Conservation (phyloP, 306 rosid species). For the Vigna mungo region DNA sequence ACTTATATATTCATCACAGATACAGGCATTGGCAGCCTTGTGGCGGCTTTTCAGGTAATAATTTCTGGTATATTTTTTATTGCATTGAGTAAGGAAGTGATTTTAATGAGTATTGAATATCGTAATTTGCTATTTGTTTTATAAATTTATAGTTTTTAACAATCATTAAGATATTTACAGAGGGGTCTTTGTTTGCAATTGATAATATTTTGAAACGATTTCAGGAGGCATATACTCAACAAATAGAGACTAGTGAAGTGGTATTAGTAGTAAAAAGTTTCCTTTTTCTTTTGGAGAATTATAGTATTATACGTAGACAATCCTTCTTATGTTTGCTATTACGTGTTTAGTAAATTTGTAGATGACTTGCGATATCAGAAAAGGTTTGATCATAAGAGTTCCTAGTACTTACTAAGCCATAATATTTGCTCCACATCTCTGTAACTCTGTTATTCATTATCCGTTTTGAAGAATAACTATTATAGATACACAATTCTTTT, state of each 20-base stretch:
- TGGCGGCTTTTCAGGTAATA: conserved; percentile 96
- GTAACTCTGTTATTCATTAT: conserved; percentile 34
- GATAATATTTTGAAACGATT: conserved; percentile 34
- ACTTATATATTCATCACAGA: conserved; percentile 82
- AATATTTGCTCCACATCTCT: conserved; percentile 36
- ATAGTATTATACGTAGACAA: conserved; percentile 15
- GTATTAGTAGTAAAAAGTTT: conserved; percentile 15
- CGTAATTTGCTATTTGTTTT: conserved; percentile 18
- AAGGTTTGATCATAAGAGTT: conserved; percentile 24
- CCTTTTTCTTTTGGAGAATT: conserved; percentile 30
- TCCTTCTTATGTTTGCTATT: conserved; percentile 14
- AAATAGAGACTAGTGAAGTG: conserved; percentile 30
- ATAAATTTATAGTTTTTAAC: conserved; percentile 25
- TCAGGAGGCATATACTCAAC: conserved; percentile 28
- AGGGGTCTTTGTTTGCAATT: conserved; percentile 17
- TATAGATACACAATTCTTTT: conserved; percentile 23
- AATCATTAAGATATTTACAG: conserved; percentile 22
- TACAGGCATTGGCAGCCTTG: conserved; percentile 84
- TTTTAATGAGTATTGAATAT: conserved; percentile 37
- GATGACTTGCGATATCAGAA: conserved; percentile 12
- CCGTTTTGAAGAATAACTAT: conserved; percentile 34
- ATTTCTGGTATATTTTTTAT: conserved; percentile 37
- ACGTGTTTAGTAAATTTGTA: conserved; percentile 17
- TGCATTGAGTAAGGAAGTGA: conserved; percentile 22
- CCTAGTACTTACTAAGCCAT: conserved; percentile 32